These are phyloP conservation scores for Fusarium nelsonii DNA, from an alignment of 2,329 filamentous ascomycete species.

Conservation along the genomic window DNA sequence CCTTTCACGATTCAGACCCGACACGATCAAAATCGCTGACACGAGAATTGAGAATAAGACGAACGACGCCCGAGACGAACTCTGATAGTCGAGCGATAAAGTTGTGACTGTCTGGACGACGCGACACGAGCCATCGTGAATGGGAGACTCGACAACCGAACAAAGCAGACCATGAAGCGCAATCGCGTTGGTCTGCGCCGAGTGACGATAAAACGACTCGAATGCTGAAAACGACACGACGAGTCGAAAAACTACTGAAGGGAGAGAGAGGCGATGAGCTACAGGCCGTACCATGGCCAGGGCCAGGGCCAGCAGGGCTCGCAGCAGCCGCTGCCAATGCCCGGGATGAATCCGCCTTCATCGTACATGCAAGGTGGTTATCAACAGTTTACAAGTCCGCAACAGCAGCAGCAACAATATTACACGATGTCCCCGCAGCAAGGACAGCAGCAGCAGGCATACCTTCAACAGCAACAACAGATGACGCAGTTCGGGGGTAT, in stretches of 20 bases:
- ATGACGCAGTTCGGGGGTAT: slow-evolving; percentile 45
- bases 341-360: slow-evolving; percentile 40
- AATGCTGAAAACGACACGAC: slow-evolving; percentile 33
- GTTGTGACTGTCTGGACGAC: slow-evolving; percentile 9
- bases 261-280: slow-evolving; percentile 52
- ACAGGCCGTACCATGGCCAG: slow-evolving; percentile 50
- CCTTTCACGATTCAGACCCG: slow-evolving; percentile 36
- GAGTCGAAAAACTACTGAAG: slow-evolving; percentile 17
- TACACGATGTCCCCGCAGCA: slow-evolving; percentile 44
- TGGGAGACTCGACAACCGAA: slow-evolving; percentile 14
- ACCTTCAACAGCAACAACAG: slow-evolving; percentile 45
- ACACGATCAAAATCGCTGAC: slow-evolving; percentile 31
- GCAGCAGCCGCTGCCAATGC: slow-evolving; percentile 41
- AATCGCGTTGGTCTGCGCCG: slow-evolving; percentile 48
- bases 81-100: slow-evolving; percentile 9
- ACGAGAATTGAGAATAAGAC: slow-evolving; percentile 14
- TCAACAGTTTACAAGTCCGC: slow-evolving; percentile 49
- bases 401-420: slow-evolving; percentile 46
- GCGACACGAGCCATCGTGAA: slow-evolving; percentile 17
- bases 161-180: slow-evolving; percentile 44
- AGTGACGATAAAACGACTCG: slow-evolving; percentile 44
- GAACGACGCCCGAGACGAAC: neutral
- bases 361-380: slow-evolving; percentile 38
- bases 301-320: slow-evolving; percentile 48
- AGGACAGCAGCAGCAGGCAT: slow-evolving; percentile 45